phyloP scores from a whole-genome alignment of 1,284 basidiomycete genomes.

The Coriolopsis trogii region DNA sequence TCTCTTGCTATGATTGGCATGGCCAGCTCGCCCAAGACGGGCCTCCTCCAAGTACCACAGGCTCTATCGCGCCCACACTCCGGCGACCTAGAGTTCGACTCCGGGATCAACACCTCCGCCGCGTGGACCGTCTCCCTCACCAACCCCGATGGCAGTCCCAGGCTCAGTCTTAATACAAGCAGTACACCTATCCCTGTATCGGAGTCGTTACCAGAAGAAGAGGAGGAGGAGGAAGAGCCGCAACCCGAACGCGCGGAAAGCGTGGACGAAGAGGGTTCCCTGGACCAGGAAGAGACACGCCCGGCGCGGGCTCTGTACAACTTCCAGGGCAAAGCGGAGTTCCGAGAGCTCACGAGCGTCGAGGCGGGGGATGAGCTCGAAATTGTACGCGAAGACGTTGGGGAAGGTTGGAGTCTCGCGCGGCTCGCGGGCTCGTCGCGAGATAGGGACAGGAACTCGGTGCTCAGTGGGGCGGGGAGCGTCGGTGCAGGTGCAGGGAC shows the following conservation, averaged over 20 bases:
- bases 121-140: constrained; percentile 73
- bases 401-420: constrained; percentile 78
- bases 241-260: constrained; percentile 39
- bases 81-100: constrained; percentile 58
- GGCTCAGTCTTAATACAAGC: constrained; percentile 17
- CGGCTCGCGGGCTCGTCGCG: constrained; percentile 31
- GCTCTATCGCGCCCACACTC: constrained; percentile 20
- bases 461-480: constrained; percentile 32
- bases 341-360: constrained; percentile 62
- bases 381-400: constrained; percentile 65
- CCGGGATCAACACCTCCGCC: constrained; percentile 72
- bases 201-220: neutral
- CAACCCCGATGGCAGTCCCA: constrained; percentile 37
- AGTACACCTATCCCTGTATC: neutral
- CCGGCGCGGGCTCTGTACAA: constrained; percentile 68
- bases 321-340: constrained; percentile 74
- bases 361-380: constrained; percentile 67
- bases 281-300: constrained; percentile 39
- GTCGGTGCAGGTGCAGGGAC: too few relatives aligned
- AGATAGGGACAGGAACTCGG: constrained; percentile 8
- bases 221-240: constrained; percentile 38
- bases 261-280: constrained; percentile 39
- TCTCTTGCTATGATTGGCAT: constrained; percentile 4
- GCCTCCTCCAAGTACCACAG: constrained; percentile 11
- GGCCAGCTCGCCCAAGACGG: constrained; percentile 11